Base-by-base conservation (phyloP, 768 basidiomycete genomes). In the Crassisporium funariophilum region DNA sequence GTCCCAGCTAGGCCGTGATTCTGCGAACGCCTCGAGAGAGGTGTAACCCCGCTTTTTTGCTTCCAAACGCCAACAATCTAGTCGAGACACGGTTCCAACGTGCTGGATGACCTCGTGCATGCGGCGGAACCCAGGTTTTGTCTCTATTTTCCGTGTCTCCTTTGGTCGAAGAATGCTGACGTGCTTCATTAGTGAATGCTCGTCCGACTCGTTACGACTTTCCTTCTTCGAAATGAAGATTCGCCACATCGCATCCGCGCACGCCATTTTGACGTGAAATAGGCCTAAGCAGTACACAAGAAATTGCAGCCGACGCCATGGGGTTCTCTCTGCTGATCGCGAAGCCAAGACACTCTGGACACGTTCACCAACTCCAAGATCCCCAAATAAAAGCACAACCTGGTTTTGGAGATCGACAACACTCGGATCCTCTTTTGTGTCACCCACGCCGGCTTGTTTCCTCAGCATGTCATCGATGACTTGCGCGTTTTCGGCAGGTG, bases 91-190 rank as follows among this genome's bases (percentile, higher is more conserved):
- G 16, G 53, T 63, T 0, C 65, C 63, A 11, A 41, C 50, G 41
- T 76, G 62, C 2, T 43, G 29, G 9, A 73, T 64, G 1, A 69
- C 36, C 20, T 73, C 55, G 33, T 75, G 72, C 60, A 69, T 72
- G 2, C 55, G 35, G 0, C 59, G 54, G 47, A 73, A 74, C 1
- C 63, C 63, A 0, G 69, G 71, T 16, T 69, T 67, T 1, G 54
- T 29, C 10, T 38, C 54, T 37, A 67, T 62, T 33, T 64, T 70
- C 0, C 55, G 59, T 1, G 59, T 69, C 47, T 72, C 64, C 15
- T 60, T 58, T 7, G 66, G 69, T 0, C 58, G 59, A 3, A 70
- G 22, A 0, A 38, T 17, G 4, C 36, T 50, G 5, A 68, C 50
- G 34, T 62, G 55, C 5, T 49, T 55, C 53, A 66, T 57, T 0